Conservation (phyloP, 768 basidiomycete species). For the Mycena filopes region DNA sequence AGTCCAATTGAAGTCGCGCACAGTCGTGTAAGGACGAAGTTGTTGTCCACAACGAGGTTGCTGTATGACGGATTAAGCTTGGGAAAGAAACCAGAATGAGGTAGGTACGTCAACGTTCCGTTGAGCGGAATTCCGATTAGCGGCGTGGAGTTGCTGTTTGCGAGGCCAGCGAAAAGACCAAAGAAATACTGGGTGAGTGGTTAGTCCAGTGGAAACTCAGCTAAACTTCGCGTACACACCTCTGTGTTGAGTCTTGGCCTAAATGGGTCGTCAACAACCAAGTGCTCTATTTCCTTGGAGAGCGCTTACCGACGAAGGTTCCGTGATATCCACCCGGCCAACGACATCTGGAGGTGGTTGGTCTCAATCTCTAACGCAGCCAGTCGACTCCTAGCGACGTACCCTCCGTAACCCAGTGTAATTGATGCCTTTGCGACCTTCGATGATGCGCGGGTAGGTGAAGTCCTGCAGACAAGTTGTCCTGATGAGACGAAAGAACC, state of each 20-base stretch:
- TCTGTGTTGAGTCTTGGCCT: constrained; percentile 15
- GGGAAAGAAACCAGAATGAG: neutral
- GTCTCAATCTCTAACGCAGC: neutral
- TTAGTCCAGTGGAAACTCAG: neutral
- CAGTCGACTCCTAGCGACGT: neutral
- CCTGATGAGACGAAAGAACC: neutral
- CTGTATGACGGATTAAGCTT: neutral
- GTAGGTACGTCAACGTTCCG: constrained; percentile 1
- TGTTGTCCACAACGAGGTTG: constrained; percentile 1
- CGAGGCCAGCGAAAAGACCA: constrained; percentile 3
- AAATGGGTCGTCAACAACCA: neutral
- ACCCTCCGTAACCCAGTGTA: constrained; percentile 14
- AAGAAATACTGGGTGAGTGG: neutral
- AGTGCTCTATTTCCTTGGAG: neutral
- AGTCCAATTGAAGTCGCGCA: constrained; percentile 12
- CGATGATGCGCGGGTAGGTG: constrained; percentile 11
- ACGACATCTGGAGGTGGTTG: neutral
- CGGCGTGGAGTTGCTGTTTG: constrained; percentile 3
- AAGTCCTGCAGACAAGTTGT: neutral
- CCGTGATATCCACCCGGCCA: constrained; percentile 12
- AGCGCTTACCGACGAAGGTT: constrained; percentile 1
- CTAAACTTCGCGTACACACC: neutral
- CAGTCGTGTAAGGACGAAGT: neutral
- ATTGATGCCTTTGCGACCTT: constrained; percentile 2
- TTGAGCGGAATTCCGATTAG: constrained; percentile 5